Conservation (phyloP, 169 alveolate genomes). For the Eimeria praecox region DNA sequence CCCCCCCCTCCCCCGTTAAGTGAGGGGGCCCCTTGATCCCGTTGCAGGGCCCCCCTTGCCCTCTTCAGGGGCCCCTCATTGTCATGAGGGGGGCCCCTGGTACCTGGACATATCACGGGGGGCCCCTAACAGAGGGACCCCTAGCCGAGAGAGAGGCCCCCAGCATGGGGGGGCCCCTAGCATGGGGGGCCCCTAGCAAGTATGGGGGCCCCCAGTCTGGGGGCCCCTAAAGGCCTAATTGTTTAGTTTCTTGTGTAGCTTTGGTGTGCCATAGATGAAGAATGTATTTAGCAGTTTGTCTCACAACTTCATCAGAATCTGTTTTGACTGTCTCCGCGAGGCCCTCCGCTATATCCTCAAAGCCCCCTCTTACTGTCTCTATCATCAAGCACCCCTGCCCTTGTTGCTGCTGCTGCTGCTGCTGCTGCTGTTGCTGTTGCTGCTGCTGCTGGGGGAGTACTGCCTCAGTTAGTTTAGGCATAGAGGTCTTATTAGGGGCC, state of each 20-base stretch:
- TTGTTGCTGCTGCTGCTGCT: no score
- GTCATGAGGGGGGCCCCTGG: no score
- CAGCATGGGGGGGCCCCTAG: background rate
- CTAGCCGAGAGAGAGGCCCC: no score
- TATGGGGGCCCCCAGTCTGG: no score
- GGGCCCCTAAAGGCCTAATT: no score
- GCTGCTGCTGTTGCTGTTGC: constrained; percentile 37
- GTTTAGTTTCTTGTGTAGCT: no score
- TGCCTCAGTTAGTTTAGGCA: constrained; percentile 1
- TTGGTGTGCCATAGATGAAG: background rate
- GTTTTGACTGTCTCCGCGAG: background rate
- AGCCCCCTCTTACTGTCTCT: constrained; percentile 9
- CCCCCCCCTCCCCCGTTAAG: no score
- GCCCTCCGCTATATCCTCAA: background rate
- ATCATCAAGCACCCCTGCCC: background rate
- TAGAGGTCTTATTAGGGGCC: background rate
- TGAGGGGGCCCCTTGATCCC: no score
- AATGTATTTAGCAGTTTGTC: background rate
- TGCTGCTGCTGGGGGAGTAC: background rate
- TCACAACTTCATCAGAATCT: background rate
- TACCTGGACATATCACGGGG: background rate
- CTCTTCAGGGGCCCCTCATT: no score
- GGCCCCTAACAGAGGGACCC: background rate
- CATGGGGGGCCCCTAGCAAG: no score
- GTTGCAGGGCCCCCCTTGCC: no score